Evolutionary conservation across 148 eudicot genomes (phyloP).

Genomic region (Mesembryanthemum crystallinum): DNA sequence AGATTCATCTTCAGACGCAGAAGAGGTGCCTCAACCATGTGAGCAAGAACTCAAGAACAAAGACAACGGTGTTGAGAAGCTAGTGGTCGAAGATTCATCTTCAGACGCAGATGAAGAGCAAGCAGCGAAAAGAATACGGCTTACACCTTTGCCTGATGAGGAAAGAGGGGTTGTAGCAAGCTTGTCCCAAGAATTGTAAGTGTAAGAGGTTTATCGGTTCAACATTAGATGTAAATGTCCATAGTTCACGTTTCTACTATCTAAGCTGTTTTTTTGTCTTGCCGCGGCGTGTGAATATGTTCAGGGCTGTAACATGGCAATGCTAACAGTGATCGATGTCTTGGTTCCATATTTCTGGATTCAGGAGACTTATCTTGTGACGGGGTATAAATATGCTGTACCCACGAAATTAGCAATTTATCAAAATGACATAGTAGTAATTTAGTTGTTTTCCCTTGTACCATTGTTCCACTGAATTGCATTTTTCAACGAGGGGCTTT

Average conservation of each 20-base stretch:
- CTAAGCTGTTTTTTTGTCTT: not conserved
- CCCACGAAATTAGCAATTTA: not conserved
- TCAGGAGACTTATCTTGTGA: not conserved
- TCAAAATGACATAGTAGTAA: not conserved
- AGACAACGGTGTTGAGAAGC: not conserved
- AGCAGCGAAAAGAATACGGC: constrained; percentile 29
- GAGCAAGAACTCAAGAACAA: too few species aligned
- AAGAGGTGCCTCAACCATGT: not conserved
- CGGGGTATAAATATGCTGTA: constrained; percentile 3
- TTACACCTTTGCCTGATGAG: constrained; percentile 25
- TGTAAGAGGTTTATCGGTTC: not conserved
- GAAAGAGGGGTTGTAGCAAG: constrained; percentile 2
- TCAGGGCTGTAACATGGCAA: constrained; percentile 21
- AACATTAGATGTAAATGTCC: constrained; percentile 22
- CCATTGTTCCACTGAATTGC: not conserved
- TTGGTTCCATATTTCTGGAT: constrained; percentile 3
- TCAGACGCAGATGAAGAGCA: constrained; percentile 25
- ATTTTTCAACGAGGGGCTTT: not conserved
- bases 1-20: too few species aligned
- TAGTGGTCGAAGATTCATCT: constrained; percentile 29
- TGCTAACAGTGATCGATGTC: constrained; percentile 7
- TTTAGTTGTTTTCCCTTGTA: not conserved
- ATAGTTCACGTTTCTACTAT: constrained; percentile 17
- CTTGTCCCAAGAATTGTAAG: constrained; percentile 5
- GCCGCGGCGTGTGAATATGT: constrained; percentile 31